Evolutionary conservation across 169 alveolate genomes (phyloP).

Genomic region (Cryptosporidium parvum): DNA sequence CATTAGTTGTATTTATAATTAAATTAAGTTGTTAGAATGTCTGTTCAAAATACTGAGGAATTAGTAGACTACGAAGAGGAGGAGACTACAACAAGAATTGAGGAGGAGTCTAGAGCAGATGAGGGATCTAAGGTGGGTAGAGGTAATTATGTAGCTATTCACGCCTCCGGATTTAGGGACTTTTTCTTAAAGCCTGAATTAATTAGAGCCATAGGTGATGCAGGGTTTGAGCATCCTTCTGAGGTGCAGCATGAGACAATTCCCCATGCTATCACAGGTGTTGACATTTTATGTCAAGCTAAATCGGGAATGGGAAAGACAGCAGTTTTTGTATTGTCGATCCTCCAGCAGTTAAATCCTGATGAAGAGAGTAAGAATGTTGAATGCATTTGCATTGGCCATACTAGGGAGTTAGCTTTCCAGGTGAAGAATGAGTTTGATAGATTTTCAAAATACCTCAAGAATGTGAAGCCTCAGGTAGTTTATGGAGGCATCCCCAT

Average conservation of each 20-base stretch:
- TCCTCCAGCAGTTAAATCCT: constrained; percentile 94
- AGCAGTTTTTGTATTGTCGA: constrained; percentile 98
- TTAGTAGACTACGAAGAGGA: constrained; percentile 76
- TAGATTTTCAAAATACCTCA: constrained; percentile 95
- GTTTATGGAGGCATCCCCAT: constrained; percentile 99
- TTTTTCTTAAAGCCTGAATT: constrained; percentile 97
- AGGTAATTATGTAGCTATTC: constrained; percentile 91
- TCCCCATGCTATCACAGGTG: constrained; percentile 98
- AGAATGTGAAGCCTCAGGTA: constrained; percentile 94
- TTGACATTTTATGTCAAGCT: constrained; percentile 99
- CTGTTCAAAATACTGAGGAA: constrained; percentile 71
- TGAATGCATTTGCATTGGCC: constrained; percentile 94
- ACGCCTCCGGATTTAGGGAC: constrained; percentile 95
- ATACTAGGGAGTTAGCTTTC: constrained; percentile 99
- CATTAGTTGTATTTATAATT: constrained; percentile 4
- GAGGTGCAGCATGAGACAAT: constrained; percentile 99
- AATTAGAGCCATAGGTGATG: constrained; percentile 95
- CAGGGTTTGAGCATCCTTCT: constrained; percentile 99
- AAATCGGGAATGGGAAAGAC: constrained; percentile 99
- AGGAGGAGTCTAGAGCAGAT: constrained; percentile 50
- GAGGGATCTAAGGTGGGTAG: constrained; percentile 84
- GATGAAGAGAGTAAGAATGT: constrained; percentile 89
- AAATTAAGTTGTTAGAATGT: constrained; percentile 6
- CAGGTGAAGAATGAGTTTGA: constrained; percentile 99
- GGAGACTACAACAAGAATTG: constrained; percentile 70